Evolutionary conservation across 352 stramenopile species (phyloP), one percentile per base, ranked within the genome.

Genomic region (Hyaloperonospora arabidopsidis): DNA sequence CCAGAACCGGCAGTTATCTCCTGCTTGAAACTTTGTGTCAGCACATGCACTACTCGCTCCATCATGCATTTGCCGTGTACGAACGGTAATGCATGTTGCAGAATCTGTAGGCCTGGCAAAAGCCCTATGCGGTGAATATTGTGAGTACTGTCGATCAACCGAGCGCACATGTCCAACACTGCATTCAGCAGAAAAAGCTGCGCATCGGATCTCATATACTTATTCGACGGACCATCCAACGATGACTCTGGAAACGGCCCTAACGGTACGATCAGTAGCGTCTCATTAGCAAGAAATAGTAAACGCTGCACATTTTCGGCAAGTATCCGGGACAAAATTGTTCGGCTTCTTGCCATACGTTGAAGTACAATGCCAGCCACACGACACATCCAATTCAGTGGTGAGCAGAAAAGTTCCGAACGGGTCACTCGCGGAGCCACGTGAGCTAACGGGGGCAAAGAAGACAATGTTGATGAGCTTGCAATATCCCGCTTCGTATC

Each of bases 231-330:
- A 15, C 23, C 22, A 25, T 38, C 51, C 13, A 19, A 39, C 10
- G 17, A 32, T 57, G 25, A 10, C 11, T 63, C 43, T 8, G 28
- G 1, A 23, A 28, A 19, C 1, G 52, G 29, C 17, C 57, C 56
- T 18, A 80, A 47, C 3, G 76, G 71, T 14, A 51, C 46, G 2
- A 46, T 64, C 10, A 92, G 53, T 4, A 92, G 63, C 6, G 78
- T 72, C 61, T 92, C 82, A 25, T 89, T 61, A 0, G 82, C 72
- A 2, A 93, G 55, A 21, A 82, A 72, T 13, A 94, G 36, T 22
- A 92, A 17, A 18, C 85, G 81, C 46, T 92, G 75, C 14, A 93
- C 63, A 54, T 94, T 94, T 19, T 94, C 84, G 0, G 74, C 81
- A 14, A 94, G 46, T 0, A 71, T 65, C 29, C 81, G 69, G 0